phyloP scores from a whole-genome alignment of 768 basidiomycete genomes.

The Lenzites betulinus region DNA sequence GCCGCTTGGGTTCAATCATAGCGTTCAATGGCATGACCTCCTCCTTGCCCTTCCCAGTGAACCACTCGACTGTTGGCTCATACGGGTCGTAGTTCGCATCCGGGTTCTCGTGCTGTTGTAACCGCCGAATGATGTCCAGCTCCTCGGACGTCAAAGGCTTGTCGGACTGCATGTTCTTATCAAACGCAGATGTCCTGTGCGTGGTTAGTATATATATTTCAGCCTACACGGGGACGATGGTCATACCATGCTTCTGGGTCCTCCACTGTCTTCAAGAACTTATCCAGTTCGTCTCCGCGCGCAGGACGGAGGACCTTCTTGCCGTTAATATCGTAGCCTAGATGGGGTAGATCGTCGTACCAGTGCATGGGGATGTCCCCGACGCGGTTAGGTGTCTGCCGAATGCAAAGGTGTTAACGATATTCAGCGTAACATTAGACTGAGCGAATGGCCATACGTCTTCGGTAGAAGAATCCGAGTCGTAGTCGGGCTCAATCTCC shows the following conservation, averaged over 20 bases:
- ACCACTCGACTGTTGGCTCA: conserved; percentile 94
- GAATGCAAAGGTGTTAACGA: conserved; percentile 13
- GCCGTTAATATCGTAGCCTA: conserved; percentile 95
- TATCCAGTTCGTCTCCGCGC: conserved; percentile 95
- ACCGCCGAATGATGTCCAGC: conserved; percentile 88
- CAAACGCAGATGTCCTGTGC: conserved; percentile 86
- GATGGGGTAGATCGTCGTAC: conserved; percentile 99
- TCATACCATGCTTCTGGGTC: conserved; percentile 80
- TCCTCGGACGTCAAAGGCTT: conserved; percentile 88
- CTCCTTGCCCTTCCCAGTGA: conserved; percentile 93
- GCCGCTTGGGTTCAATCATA: conserved; percentile 92
- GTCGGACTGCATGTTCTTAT: conserved; percentile 83
- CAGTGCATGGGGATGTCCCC: conserved; percentile 96
- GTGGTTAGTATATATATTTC: background rate
- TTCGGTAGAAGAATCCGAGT: conserved; percentile 90
- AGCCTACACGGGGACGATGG: background rate
- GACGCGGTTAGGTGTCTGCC: conserved; percentile 88
- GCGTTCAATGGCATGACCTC: conserved; percentile 91
- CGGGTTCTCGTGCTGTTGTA: conserved; percentile 91
- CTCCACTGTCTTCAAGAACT: conserved; percentile 91
- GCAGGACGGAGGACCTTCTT: conserved; percentile 93
- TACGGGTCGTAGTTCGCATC: conserved; percentile 91
- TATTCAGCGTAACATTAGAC: no score
- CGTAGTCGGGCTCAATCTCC: conserved; percentile 88
- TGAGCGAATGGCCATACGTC: conserved; percentile 76